Evolutionary conservation across 2,329 filamentous ascomycete genomes (phyloP).

Genomic region (Phaeoacremonium minimum): DNA sequence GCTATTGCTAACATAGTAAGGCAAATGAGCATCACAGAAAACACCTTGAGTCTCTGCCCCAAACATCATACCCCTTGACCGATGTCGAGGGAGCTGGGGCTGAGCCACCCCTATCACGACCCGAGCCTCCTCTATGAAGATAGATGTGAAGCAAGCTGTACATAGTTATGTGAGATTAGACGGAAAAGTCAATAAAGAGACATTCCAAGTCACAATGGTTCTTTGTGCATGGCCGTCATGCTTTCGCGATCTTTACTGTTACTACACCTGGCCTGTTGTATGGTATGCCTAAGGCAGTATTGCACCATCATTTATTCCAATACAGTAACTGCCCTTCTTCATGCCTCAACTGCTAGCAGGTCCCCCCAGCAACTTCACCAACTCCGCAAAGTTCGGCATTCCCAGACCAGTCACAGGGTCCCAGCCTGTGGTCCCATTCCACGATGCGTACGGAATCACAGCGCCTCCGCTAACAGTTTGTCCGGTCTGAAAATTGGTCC

Average conservation of each 20-base stretch:
- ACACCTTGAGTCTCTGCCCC: conserved; percentile 76
- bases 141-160: background rate
- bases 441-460: conserved; percentile 7
- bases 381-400: conserved; percentile 5
- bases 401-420: conserved; percentile 12
- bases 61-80: conserved; percentile 75
- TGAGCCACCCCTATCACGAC: conserved; percentile 7
- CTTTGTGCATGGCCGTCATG: too few species aligned
- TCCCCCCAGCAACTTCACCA: too few species aligned
- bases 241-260: too few species aligned
- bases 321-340: too few species aligned
- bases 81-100: conserved; percentile 24
- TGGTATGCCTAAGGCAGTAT: too few species aligned
- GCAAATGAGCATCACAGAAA: conserved; percentile 85
- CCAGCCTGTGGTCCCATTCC: conserved; percentile 10
- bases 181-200: conserved; percentile 1
- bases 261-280: too few species aligned
- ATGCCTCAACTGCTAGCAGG: too few species aligned
- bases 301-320: too few species aligned
- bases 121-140: conserved; percentile 7
- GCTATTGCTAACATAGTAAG: conserved; percentile 43
- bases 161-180: conserved; percentile 3
- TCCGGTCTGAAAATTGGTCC: conserved; percentile 3
- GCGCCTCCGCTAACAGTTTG: conserved; percentile 2
- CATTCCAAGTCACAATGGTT: too few species aligned